Base-by-base conservation (phyloP, 2,329 filamentous ascomycete genomes). In the Podosphaera xanthii region DNA sequence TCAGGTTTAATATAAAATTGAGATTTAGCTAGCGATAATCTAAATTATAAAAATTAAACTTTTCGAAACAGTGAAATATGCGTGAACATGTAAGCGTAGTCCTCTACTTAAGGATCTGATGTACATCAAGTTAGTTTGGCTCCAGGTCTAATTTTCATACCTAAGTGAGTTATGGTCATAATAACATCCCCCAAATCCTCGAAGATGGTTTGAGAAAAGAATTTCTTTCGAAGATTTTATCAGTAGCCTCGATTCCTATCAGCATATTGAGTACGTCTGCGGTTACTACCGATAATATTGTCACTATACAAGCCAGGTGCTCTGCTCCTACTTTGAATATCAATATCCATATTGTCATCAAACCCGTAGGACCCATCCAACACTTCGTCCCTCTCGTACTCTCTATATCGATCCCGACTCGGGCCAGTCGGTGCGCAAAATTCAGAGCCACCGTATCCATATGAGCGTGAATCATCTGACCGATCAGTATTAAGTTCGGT, bases 281-380 rank as follows among this genome's bases (percentile, higher is more conserved):
- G 36, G 34, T 40, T 56, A 36, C 59, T 64, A 34, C 62, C 62
- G 9, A 70, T 61, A 46, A 70, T 58, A 42, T 57, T 63, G 53
- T 70, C 69, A 52, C 69, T 70, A 55, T 70, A 70, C 4, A 70
- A 62, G 10, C 64, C 63, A 56, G 57, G 38, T n/a, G 61, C 61
- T 54, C 62, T 58, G 2, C 59, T 58, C 34, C 59, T 60, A n/a
- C 61, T 60, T 12, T 66, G 60, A 12, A 55, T 57, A 36, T 68
- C 64, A 0, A 64, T 67, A 2, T 69, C 68, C 67, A 70, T 69
- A 4, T 64, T 63, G 59, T 69, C 67, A 3, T 67, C 66, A 59
- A 70, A 70, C 10, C 69, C 69, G 58, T 70, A 69, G 48, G 68
- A 65, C 3, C 69, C 69, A 62, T 70, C 69, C 44, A 67, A 62